Evolutionary conservation across 2,329 filamentous ascomycete genomes (phyloP).

Genomic region (Alternaria sp.): DNA sequence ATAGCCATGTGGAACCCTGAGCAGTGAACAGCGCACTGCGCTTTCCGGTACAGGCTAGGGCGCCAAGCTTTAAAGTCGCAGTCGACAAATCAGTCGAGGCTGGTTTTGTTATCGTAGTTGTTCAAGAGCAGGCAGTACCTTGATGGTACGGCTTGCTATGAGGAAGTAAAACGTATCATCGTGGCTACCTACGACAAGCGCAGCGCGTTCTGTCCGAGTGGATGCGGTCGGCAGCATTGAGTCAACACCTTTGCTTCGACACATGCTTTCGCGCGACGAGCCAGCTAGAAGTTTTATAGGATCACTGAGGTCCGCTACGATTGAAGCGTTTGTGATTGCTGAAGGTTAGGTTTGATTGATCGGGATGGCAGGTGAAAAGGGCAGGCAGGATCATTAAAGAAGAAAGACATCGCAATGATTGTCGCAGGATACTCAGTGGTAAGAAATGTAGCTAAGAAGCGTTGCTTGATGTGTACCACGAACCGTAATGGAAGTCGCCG

Average conservation of each 20-base stretch:
- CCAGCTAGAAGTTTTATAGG: not conserved
- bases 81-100: not conserved
- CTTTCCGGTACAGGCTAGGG: not conserved
- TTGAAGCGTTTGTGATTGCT: not conserved
- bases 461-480: not conserved
- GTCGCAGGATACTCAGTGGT: not conserved
- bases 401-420: not conserved
- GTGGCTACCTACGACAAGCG: not conserved
- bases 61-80: not conserved
- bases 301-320: not conserved
- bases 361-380: not conserved
- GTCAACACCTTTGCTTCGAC: not conserved
- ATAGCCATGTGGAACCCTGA: not conserved
- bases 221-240: too few species aligned
- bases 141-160: not conserved
- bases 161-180: not conserved
- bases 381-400: not conserved
- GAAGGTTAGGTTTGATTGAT: not conserved
- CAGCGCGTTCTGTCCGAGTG: not conserved
- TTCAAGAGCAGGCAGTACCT: not conserved
- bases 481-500: not conserved
- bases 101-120: not conserved
- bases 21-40: not conserved
- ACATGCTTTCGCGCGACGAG: not conserved
- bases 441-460: not conserved